Evolutionary conservation across 2,329 filamentous ascomycete genomes (phyloP).

Genomic region (Monosporascus sp.): DNA sequence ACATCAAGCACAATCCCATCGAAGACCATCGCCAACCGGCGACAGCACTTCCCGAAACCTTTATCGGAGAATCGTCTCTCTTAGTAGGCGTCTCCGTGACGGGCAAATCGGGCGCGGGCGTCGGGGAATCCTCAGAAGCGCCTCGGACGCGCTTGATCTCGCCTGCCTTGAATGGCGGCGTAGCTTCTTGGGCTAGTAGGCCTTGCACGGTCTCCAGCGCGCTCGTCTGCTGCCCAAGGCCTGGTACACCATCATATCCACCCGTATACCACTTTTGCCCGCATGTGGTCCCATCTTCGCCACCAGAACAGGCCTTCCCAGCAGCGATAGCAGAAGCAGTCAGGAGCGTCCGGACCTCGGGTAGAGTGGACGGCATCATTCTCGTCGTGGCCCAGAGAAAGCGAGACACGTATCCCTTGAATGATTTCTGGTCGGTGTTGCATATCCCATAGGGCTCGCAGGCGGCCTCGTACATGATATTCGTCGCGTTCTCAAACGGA

Average conservation of each 20-base stretch:
- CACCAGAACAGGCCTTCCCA: constrained; percentile 51
- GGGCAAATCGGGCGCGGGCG: constrained; percentile 1
- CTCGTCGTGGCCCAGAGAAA: constrained; percentile 56
- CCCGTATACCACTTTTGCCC: constrained; percentile 59
- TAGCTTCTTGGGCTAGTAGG: constrained; percentile 39
- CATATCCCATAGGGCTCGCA: constrained; percentile 56
- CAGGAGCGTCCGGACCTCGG: constrained; percentile 43
- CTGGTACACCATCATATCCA: constrained; percentile 47
- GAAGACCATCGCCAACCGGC: constrained; percentile 1
- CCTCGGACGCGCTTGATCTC: constrained; percentile 40
- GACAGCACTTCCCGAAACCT: not conserved
- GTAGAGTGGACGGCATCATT: constrained; percentile 49
- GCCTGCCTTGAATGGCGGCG: constrained; percentile 40
- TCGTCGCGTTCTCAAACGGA: constrained; percentile 43
- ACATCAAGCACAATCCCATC: not conserved
- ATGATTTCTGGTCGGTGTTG: constrained; percentile 59
- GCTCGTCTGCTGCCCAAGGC: constrained; percentile 60
- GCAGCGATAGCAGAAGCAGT: constrained; percentile 49
- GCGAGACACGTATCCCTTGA: constrained; percentile 62
- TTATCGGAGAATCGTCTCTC: not conserved
- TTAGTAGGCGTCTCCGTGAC: constrained; percentile 1
- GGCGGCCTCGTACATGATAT: constrained; percentile 61
- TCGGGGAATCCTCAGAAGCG: not conserved
- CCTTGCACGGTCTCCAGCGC: constrained; percentile 60
- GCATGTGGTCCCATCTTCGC: constrained; percentile 45